Percentiles rank a stretch among this genome's conserved stretches.
phyloP scores from a whole-genome alignment of 257 asterid genomes.

The Solanum lycopersicoides region DNA sequence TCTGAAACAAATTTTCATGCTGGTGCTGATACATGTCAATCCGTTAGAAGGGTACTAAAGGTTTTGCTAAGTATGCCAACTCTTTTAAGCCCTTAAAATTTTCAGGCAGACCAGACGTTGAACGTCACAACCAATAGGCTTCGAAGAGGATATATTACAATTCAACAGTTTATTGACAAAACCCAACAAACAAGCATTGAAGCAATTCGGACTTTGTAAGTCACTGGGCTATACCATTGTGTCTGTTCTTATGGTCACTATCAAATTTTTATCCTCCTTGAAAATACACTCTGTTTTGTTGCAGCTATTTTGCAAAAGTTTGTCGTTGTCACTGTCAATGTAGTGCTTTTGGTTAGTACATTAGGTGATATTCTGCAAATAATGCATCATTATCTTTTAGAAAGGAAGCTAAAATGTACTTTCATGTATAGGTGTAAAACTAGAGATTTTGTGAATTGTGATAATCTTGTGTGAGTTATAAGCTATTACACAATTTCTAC shows the following conservation, averaged over 20 bases:
- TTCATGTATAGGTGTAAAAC: background rate
- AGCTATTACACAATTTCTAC: background rate
- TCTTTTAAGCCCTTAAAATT: slow-evolving; percentile 23
- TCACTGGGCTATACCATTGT: background rate
- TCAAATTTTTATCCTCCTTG: background rate
- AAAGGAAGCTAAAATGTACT: background rate
- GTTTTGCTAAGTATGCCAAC: slow-evolving; percentile 28
- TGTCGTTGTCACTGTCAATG: slow-evolving; percentile 20
- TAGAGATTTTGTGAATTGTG: background rate
- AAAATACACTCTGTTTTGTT: background rate
- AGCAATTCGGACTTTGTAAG: slow-evolving; percentile 6
- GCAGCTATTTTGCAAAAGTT: slow-evolving; percentile 35
- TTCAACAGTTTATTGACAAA: slow-evolving; percentile 13
- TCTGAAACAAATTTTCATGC: slow-evolving; percentile 13
- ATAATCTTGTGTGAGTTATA: background rate
- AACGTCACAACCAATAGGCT: slow-evolving; percentile 20
- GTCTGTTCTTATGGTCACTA: background rate
- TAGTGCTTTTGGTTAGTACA: slow-evolving; percentile 31
- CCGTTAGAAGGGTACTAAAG: slow-evolving; percentile 24
- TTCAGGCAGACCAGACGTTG: slow-evolving; percentile 16
- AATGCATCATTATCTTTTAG: background rate
- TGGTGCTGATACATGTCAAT: slow-evolving; percentile 15
- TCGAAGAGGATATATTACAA: slow-evolving; percentile 17
- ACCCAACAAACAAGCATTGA: slow-evolving; percentile 15
- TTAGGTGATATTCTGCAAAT: slow-evolving; percentile 22